Conservation (phyloP, 2,329 filamentous ascomycete genomes). For the Neofusicoccum umdonicola region DNA sequence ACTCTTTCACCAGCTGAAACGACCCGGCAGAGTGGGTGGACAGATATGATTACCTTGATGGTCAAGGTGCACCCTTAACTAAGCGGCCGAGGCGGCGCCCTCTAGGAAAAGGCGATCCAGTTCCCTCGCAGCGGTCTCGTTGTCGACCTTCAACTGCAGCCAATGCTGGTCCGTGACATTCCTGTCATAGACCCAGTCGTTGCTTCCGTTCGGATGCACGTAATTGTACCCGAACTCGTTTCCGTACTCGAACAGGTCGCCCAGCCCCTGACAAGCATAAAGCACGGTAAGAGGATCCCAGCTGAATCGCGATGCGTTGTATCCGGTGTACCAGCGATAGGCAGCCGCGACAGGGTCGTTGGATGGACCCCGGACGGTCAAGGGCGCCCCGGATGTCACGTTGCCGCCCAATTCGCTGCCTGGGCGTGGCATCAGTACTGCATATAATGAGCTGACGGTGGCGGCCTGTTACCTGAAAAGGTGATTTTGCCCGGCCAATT, state of each 20-base stretch:
- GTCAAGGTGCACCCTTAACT: background rate
- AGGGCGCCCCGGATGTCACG: slow-evolving; percentile 40
- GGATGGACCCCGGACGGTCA: slow-evolving; percentile 29
- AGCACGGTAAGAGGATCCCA: slow-evolving; percentile 29
- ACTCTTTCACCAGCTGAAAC: background rate
- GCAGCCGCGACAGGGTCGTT: slow-evolving; percentile 24
- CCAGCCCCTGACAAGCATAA: slow-evolving; percentile 26
- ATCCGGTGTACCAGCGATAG: slow-evolving; percentile 28
- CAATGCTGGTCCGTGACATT: slow-evolving; percentile 41
- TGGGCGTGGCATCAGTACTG: slow-evolving; percentile 16
- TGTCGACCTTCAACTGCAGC: slow-evolving; percentile 34
- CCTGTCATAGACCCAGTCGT: slow-evolving; percentile 44
- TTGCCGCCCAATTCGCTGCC: slow-evolving; percentile 46
- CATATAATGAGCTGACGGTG: background rate
- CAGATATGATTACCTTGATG: background rate
- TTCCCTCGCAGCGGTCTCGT: slow-evolving; percentile 29
- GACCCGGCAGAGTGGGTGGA: background rate
- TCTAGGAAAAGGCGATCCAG: slow-evolving; percentile 31
- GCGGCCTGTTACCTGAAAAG: slow-evolving; percentile 27
- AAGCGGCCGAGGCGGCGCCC: slow-evolving; percentile 21
- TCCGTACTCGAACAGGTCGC: slow-evolving; percentile 37
- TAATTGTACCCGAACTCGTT: slow-evolving; percentile 43
- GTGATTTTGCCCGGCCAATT: slow-evolving; percentile 42
- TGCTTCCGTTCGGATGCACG: slow-evolving; percentile 41
- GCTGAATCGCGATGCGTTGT: slow-evolving; percentile 23